Evolutionary conservation across 139 green algal species (phyloP).

Genomic region (Haematococcus lacustris): DNA sequence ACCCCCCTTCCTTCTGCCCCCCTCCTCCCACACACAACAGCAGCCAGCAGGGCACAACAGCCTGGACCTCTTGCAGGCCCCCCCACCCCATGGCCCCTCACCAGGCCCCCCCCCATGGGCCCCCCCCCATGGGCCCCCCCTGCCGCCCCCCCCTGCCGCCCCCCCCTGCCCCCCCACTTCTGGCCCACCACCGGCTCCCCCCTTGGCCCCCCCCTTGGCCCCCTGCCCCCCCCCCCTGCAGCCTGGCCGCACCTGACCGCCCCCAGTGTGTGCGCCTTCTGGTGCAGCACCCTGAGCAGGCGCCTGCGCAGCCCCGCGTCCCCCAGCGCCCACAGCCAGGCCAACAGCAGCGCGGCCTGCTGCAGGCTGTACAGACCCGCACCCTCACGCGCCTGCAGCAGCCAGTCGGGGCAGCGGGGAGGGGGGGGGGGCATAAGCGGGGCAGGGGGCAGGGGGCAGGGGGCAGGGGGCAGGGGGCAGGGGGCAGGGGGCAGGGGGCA

Average conservation of each 20-base stretch:
- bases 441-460: neutral
- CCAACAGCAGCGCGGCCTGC: conserved; percentile 56
- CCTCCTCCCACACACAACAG: no score
- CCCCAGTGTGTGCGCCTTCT: conserved; percentile 54
- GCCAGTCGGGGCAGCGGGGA: neutral
- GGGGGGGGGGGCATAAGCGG: neutral
- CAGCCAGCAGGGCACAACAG: no score
- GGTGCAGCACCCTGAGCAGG: conserved; percentile 70
- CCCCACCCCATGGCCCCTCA: no score
- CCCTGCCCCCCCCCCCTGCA: neutral
- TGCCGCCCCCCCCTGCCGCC: no score
- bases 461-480: no score
- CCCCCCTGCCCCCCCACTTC: no score
- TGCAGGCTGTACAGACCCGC: conserved; percentile 81
- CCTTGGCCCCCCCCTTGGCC: no score
- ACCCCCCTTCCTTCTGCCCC: no score
- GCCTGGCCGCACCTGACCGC: conserved; percentile 30
- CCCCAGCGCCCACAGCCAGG: conserved; percentile 58
- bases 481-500: neutral
- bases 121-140: no score
- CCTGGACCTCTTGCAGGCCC: no score
- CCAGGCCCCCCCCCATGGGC: no score
- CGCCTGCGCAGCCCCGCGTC: conserved; percentile 63
- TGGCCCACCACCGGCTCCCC: no score
- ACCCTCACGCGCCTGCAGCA: conserved; percentile 50